Conservation (phyloP, 106 monocot genomes). For the Amphibolis antarctica region DNA sequence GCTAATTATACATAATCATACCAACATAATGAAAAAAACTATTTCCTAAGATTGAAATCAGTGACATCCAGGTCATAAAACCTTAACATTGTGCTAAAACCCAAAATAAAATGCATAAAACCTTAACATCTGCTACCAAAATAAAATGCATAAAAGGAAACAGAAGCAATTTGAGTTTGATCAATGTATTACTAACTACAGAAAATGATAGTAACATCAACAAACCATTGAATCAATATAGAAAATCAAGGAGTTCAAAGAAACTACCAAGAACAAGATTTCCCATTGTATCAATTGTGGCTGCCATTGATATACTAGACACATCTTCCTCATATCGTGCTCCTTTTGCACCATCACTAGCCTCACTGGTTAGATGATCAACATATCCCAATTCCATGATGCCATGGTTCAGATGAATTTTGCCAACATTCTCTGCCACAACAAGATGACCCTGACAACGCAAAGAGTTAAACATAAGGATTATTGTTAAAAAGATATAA, state of each 20-base stretch:
- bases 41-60: no score
- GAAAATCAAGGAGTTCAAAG: not conserved
- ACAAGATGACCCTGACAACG: conserved; percentile 71
- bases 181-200: not conserved
- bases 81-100: no score
- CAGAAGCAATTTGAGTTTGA: no score
- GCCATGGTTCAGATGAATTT: conserved; percentile 68
- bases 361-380: conserved; percentile 35
- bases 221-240: not conserved
- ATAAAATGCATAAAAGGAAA: no score
- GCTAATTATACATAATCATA: no score
- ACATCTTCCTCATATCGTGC: conserved; percentile 8
- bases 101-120: no score
- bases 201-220: not conserved
- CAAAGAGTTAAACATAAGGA: conserved; percentile 5
- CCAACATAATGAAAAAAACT: no score
- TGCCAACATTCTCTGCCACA: conserved; percentile 50
- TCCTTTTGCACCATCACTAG: conserved; percentile 5
- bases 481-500: not conserved
- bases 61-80: no score
- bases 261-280: conserved; percentile 68
- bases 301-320: conserved; percentile 72
- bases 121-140: no score
- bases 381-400: conserved; percentile 90
- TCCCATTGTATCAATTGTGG: conserved; percentile 53